Percentiles rank a stretch among this genome's conserved stretches.
Evolutionary conservation across 345 rosid genomes (phyloP).

Genomic region (Pistacia integerrima): DNA sequence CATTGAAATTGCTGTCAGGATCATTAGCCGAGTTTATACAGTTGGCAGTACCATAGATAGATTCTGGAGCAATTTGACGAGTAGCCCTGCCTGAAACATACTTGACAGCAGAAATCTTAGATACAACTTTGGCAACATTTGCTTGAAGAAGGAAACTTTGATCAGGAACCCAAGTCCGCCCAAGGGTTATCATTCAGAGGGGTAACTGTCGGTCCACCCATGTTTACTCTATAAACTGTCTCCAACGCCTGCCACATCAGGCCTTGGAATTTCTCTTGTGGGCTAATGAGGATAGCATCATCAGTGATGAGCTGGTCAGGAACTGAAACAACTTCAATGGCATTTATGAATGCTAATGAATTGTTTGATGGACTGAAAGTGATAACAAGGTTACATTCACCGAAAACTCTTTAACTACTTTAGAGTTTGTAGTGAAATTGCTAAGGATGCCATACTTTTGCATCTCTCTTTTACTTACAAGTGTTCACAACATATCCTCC

Average conservation of each 20-base stretch:
- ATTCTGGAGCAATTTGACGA: too few species aligned
- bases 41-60: too few species aligned
- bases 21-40: too few species aligned
- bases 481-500: background rate
- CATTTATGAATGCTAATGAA: slow-evolving; percentile 75
- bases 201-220: slow-evolving; percentile 76
- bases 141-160: too few species aligned
- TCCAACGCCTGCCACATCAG: slow-evolving; percentile 63
- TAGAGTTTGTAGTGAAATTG: slow-evolving; percentile 38
- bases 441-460: slow-evolving; percentile 47
- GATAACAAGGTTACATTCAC: slow-evolving; percentile 59
- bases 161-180: too few species aligned
- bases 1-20: too few species aligned
- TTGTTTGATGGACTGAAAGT: slow-evolving; percentile 53
- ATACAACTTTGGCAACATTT: too few species aligned
- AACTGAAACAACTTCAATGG: slow-evolving; percentile 76
- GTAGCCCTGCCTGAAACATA: too few species aligned
- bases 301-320: slow-evolving; percentile 61
- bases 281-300: slow-evolving; percentile 28
- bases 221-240: slow-evolving; percentile 76
- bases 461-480: background rate
- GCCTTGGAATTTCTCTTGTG: slow-evolving; percentile 43
- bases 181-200: slow-evolving; percentile 64
- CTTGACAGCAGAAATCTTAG: too few species aligned
- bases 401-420: slow-evolving; percentile 67